phyloP scores from a whole-genome alignment of 2,329 filamentous ascomycete species.

The Stenocarpella maydis region DNA sequence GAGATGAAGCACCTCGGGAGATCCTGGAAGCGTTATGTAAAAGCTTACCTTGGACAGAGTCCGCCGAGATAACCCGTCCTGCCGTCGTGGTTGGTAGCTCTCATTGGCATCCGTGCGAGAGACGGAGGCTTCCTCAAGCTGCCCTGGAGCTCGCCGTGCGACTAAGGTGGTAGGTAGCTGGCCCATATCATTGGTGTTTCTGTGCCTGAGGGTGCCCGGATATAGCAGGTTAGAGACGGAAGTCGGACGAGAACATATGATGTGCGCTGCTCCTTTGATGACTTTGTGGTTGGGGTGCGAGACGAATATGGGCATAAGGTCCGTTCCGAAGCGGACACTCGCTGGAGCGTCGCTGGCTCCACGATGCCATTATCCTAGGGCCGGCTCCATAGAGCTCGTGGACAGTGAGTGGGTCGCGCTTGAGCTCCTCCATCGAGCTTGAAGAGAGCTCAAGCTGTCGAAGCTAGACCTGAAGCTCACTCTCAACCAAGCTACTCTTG shows the following conservation, averaged over 20 bases:
- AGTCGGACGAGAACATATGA: not conserved
- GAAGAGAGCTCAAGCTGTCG: not conserved
- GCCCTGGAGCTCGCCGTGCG: not conserved
- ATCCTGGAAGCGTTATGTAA: constrained; percentile 5
- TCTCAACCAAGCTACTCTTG: not conserved
- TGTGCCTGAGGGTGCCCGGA: not conserved
- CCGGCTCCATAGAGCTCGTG: not conserved
- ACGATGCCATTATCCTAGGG: no score
- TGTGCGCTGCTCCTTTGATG: not conserved
- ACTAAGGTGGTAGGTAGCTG: not conserved
- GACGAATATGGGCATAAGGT: not conserved
- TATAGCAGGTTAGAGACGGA: not conserved
- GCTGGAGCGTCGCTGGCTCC: not conserved
- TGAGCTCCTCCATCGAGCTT: not conserved
- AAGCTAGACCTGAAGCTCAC: not conserved
- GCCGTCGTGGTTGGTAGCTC: not conserved
- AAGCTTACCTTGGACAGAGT: not conserved
- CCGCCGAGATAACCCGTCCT: not conserved
- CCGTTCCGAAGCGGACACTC: no score
- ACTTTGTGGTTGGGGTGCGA: no score
- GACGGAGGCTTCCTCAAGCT: not conserved
- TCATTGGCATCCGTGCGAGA: constrained; percentile 1
- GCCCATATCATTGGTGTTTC: not conserved
- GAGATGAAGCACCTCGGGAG: not conserved
- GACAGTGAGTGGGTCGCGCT: not conserved